Base-by-base conservation (phyloP, 805 yeast species). In the Blastobotrys peoriensis region DNA sequence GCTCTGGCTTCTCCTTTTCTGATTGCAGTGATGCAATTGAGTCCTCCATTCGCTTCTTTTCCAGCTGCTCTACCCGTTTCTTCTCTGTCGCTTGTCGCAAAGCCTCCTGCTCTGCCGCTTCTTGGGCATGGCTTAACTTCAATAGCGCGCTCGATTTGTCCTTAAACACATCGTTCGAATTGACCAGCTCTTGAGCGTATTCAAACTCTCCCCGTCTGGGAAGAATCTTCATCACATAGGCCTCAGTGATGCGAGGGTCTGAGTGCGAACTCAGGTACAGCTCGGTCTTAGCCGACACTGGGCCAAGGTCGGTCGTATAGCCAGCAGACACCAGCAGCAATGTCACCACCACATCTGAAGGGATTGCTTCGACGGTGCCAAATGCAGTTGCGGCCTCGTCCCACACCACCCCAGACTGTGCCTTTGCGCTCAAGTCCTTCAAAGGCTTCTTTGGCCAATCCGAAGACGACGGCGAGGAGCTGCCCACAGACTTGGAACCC, bases 171-270 rank as follows among this genome's bases (percentile, higher is more conserved):
- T 41, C 25, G 27, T 35, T 48, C 23, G 23, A 23, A 3, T 39
- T 20, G 8, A 46, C 36, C n/a, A 51, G 25, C 40, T 52, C 51
- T 2, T 38, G 35, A n/a, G 56, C 54, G 33, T 48, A 48, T 5
- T 44, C 53, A 23, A 46, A 51, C 20, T 52, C 53, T 18, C 38
- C 38, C 19, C 35, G 9, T 5, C 36, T 30, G 1, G 56, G 53
- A 17, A 52, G 44, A 3, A 52, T 28, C 25, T 46, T 46, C 27
- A 48, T 33, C 19, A 51, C 44, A 42, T 39, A 50, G 41, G 35
- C 45, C 3, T 34, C 39, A 4, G 18, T 23, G 25, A 40, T 17
- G 5, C 30, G 17, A 17, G 36, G 36, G 34, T 30, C 38, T 15
- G 35, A 34, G 6, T 22, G 38, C 19, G 19, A 5, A 15, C 34